Conservation (phyloP, 2,329 filamentous ascomycete genomes). For the Penicillium sp. region DNA sequence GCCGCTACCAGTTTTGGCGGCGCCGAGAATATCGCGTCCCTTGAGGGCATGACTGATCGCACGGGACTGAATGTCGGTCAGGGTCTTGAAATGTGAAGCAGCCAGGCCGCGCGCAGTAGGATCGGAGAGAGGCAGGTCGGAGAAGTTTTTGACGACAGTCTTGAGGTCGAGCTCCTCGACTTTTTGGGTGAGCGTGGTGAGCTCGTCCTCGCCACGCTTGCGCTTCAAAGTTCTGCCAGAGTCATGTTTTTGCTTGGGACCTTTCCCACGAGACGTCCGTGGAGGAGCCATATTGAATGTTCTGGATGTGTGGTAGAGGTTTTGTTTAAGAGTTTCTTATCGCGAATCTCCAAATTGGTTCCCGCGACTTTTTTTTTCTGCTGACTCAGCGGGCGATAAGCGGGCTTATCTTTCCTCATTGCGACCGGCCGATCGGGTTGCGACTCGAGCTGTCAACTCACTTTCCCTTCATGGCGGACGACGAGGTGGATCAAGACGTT, state of each 20-base stretch:
- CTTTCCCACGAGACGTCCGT: slow-evolving; percentile 37
- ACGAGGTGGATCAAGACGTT: slow-evolving; percentile 71
- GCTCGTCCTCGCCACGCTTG: slow-evolving; percentile 54
- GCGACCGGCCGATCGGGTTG: slow-evolving; percentile 15
- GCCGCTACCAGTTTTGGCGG: slow-evolving; percentile 92
- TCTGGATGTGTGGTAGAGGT: slow-evolving; percentile 1
- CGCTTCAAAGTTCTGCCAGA: slow-evolving; percentile 49
- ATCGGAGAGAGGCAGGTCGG: slow-evolving; percentile 83
- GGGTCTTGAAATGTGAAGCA: slow-evolving; percentile 82
- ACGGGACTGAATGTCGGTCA: slow-evolving; percentile 90
- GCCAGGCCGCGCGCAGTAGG: slow-evolving; percentile 80
- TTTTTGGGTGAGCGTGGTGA: slow-evolving; percentile 49
- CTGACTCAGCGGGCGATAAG: slow-evolving; percentile 49
- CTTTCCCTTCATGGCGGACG: slow-evolving; percentile 57
- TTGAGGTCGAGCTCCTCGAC: slow-evolving; percentile 55
- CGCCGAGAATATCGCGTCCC: slow-evolving; percentile 85
- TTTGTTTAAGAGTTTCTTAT: slow-evolving; percentile 25
- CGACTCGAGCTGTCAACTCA: slow-evolving; percentile 7
- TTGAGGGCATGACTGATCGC: slow-evolving; percentile 89
- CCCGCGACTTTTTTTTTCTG: slow-evolving; percentile 41
- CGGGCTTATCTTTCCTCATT: slow-evolving; percentile 34
- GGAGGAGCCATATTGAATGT: slow-evolving; percentile 42
- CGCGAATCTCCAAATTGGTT: slow-evolving; percentile 10
- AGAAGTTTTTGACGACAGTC: slow-evolving; percentile 69
- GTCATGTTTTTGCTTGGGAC: slow-evolving; percentile 35